A percentile compares a stretch with the other conserved stretches of the same genome.
phyloP scores from a whole-genome alignment of 2,329 filamentous ascomycete genomes.

The Fusarium chlamydosporum region DNA sequence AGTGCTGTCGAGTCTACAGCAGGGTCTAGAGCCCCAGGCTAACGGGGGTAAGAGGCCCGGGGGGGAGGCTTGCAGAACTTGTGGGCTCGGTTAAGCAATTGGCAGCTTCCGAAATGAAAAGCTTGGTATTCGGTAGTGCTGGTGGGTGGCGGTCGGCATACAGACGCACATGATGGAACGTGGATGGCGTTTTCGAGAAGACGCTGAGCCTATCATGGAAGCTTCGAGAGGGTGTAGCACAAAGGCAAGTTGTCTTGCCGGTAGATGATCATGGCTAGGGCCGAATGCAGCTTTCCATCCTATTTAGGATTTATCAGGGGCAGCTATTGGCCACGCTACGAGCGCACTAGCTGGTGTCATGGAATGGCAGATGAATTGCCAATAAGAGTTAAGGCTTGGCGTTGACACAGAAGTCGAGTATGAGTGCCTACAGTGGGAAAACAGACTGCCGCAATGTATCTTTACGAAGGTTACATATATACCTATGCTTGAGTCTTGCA shows the following conservation, averaged over 20 bases:
- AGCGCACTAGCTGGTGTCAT: constrained; percentile 15
- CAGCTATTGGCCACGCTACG: constrained; percentile 25
- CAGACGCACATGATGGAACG: constrained; percentile 5
- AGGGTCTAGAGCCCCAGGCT: constrained; percentile 1
- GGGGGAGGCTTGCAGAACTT: neutral
- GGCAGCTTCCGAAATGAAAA: constrained; percentile 37
- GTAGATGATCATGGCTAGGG: constrained; percentile 17
- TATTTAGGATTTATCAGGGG: constrained; percentile 5
- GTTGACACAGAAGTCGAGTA: neutral
- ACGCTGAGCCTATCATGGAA: constrained; percentile 26
- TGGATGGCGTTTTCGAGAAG: constrained; percentile 28
- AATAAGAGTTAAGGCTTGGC: constrained; percentile 26
- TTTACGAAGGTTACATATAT: neutral
- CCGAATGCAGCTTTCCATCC: constrained; percentile 13
- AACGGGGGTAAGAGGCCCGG: neutral
- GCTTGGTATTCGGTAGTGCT: constrained; percentile 39
- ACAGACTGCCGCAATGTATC: neutral
- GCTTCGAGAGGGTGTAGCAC: constrained; percentile 17
- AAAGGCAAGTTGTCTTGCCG: constrained; percentile 12
- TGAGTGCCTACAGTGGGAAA: neutral
- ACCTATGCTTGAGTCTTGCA: too few species aligned
- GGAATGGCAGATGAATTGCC: constrained; percentile 27
- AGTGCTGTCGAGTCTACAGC: neutral
- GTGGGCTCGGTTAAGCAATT: constrained; percentile 9
- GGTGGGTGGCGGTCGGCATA: constrained; percentile 31